Evolutionary conservation across 345 rosid genomes (phyloP).

Genomic region (Erodium maritimum): DNA sequence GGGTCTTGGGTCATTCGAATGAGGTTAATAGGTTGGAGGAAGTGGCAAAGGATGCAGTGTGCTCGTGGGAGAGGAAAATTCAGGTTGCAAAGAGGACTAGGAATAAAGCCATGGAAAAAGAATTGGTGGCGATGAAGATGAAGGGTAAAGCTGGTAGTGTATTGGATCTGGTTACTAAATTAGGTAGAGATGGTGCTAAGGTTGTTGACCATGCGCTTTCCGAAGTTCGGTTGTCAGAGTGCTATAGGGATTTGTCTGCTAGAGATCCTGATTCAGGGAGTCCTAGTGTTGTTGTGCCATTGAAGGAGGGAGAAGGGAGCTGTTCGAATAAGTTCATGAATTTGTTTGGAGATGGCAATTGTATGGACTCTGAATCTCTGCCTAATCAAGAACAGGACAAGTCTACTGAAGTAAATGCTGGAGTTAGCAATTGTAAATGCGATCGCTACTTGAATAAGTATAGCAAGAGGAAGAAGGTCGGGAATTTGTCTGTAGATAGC

Average conservation of each 20-base stretch:
- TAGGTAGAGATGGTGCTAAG: constrained; percentile 1
- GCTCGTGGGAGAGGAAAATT: constrained; percentile 11
- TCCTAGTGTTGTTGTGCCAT: background rate
- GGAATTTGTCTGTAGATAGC: too few relatives aligned
- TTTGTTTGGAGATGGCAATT: constrained; percentile 11
- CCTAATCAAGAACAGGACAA: constrained; percentile 8
- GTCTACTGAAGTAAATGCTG: constrained; percentile 4
- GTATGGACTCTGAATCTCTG: constrained; percentile 11
- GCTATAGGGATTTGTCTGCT: background rate
- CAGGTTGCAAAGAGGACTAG: constrained; percentile 20
- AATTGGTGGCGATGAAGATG: constrained; percentile 10
- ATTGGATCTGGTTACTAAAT: constrained; percentile 7
- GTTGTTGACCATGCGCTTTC: constrained; percentile 18
- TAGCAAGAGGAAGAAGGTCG: constrained; percentile 2
- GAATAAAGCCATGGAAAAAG: constrained; percentile 17
- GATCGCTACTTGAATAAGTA: constrained; percentile 31
- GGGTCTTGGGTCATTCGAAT: constrained; percentile 10
- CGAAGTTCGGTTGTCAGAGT: constrained; percentile 16
- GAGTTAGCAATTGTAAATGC: constrained; percentile 2
- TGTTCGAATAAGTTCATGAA: constrained; percentile 16
- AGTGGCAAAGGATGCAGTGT: constrained; percentile 5
- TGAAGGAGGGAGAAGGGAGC: constrained; percentile 20
- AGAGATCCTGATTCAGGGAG: constrained; percentile 1
- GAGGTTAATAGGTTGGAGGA: background rate
- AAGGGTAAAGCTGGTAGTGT: constrained; percentile 12